These are phyloP conservation scores for Candida mattraensis DNA, from an alignment of 805 yeast genomes.

Conservation along the genomic window DNA sequence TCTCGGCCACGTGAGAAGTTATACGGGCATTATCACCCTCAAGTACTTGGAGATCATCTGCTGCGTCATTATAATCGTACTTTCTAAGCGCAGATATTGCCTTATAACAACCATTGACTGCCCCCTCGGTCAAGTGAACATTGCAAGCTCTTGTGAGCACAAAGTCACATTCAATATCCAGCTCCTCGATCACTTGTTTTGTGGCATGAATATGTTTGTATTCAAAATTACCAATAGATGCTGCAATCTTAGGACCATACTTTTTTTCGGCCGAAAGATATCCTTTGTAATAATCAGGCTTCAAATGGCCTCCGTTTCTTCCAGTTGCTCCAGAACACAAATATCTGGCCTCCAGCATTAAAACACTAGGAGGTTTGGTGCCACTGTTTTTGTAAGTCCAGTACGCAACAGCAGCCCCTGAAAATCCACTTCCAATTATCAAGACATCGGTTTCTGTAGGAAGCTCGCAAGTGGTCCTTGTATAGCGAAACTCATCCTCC, in stretches of 20 bases:
- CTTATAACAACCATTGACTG: slow-evolving; percentile 13
- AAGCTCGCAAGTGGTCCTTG: slow-evolving; percentile 26
- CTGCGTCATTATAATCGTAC: slow-evolving; percentile 27
- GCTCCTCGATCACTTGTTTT: slow-evolving; percentile 32
- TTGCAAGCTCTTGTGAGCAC: slow-evolving; percentile 31
- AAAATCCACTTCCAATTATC: slow-evolving; percentile 46
- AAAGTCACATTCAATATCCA: slow-evolving; percentile 33
- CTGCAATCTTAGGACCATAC: slow-evolving; percentile 31
- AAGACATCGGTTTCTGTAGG: slow-evolving; percentile 41
- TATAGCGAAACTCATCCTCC: slow-evolving; percentile 17
- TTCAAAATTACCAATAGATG: slow-evolving; percentile 39
- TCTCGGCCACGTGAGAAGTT: slow-evolving; percentile 27
- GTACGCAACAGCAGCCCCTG: slow-evolving; percentile 43
- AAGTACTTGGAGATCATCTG: slow-evolving; percentile 30
- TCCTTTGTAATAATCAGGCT: slow-evolving; percentile 33
- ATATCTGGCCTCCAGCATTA: slow-evolving; percentile 41
- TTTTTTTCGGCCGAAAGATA: slow-evolving; percentile 17
- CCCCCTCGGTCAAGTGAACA: slow-evolving; percentile 24
- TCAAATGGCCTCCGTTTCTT: slow-evolving; percentile 49
- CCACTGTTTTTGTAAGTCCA: slow-evolving; percentile 5
- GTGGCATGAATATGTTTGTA: slow-evolving; percentile 34
- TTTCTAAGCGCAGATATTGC: slow-evolving; percentile 15
- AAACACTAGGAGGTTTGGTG: slow-evolving; percentile 5
- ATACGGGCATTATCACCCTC: slow-evolving; percentile 31
- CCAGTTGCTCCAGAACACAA: slow-evolving; percentile 45